Conservation (phyloP, 805 yeast genomes). For the Lipomyces lipofer region DNA sequence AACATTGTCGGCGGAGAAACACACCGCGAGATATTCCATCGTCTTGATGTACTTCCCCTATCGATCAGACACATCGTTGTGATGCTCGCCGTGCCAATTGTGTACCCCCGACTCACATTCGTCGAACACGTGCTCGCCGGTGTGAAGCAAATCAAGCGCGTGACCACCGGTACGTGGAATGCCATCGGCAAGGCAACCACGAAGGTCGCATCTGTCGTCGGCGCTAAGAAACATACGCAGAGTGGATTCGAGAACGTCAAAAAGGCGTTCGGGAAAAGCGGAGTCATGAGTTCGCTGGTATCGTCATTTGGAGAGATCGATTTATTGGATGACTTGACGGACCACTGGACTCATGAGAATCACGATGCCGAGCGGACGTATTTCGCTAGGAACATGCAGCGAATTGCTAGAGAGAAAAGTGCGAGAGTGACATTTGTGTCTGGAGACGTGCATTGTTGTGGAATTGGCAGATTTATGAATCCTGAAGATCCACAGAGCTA, state of each 20-base stretch:
- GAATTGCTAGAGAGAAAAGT: slow-evolving; percentile 62
- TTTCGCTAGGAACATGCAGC: slow-evolving; percentile 60
- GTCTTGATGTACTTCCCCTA: slow-evolving; percentile 59
- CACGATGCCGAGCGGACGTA: slow-evolving; percentile 85
- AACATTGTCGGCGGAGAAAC: slow-evolving; percentile 57
- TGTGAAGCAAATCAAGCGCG: slow-evolving; percentile 41
- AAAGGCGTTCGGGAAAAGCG: slow-evolving; percentile 37
- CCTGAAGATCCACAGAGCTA: slow-evolving; percentile 64
- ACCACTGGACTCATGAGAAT: slow-evolving; percentile 91
- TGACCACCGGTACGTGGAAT: slow-evolving; percentile 30
- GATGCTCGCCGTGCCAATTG: slow-evolving; percentile 91
- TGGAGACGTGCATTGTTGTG: slow-evolving; percentile 93
- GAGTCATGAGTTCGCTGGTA: slow-evolving; percentile 68
- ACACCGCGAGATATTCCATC: slow-evolving; percentile 60
- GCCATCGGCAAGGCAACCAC: slow-evolving; percentile 29
- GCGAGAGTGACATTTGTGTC: slow-evolving; percentile 80
- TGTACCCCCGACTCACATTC: slow-evolving; percentile 93
- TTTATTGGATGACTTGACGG: slow-evolving; percentile 87
- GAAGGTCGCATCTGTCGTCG: slow-evolving; percentile 60
- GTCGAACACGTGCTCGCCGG: slow-evolving; percentile 68
- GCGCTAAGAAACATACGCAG: slow-evolving; percentile 41
- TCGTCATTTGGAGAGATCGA: slow-evolving; percentile 91
- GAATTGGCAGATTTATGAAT: slow-evolving; percentile 72
- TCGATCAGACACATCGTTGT: slow-evolving; percentile 74
- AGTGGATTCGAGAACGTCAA: slow-evolving; percentile 34